Conservation (phyloP, 2,329 filamentous ascomycete genomes). For the Cadophora gregata region DNA sequence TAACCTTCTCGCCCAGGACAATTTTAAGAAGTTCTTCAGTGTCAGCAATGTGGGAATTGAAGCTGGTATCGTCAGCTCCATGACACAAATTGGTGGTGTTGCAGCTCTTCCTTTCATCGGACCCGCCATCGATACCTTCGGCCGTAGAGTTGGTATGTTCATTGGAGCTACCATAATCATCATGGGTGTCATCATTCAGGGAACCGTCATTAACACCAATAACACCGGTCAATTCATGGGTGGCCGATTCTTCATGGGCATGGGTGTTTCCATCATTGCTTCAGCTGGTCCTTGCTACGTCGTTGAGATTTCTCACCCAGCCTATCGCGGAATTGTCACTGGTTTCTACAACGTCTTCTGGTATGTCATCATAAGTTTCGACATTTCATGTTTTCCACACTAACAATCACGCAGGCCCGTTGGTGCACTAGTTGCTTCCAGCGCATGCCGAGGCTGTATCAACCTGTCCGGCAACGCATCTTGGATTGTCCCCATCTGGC, state of each 20-base stretch:
- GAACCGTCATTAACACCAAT: constrained; percentile 40
- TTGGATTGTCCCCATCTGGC: constrained; percentile 58
- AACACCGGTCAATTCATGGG: constrained; percentile 52
- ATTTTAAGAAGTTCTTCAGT: constrained; percentile 48
- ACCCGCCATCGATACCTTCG: constrained; percentile 53
- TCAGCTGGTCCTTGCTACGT: constrained; percentile 54
- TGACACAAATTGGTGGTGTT: constrained; percentile 57
- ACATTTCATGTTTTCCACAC: background rate
- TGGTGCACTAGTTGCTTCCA: constrained; percentile 59
- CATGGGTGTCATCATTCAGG: constrained; percentile 53
- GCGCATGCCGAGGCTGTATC: constrained; percentile 57
- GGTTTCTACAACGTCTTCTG: constrained; percentile 43
- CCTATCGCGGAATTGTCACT: constrained; percentile 50
- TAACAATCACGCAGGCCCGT: constrained; percentile 51
- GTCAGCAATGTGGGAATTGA: constrained; percentile 51
- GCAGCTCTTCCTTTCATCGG: constrained; percentile 54
- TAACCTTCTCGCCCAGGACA: constrained; percentile 51
- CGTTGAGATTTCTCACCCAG: constrained; percentile 52
- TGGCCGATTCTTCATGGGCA: constrained; percentile 65
- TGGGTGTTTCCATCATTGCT: constrained; percentile 54
- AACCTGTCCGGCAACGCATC: constrained; percentile 47
- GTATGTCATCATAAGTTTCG: constrained; percentile 18
- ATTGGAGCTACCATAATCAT: constrained; percentile 51
- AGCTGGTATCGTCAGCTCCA: constrained; percentile 56
- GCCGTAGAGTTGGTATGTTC: constrained; percentile 53